Percentiles rank a stretch among this genome's conserved stretches.
Conservation (phyloP, 2,329 filamentous ascomycete genomes). For the Ambrosiella cleistominuta region DNA sequence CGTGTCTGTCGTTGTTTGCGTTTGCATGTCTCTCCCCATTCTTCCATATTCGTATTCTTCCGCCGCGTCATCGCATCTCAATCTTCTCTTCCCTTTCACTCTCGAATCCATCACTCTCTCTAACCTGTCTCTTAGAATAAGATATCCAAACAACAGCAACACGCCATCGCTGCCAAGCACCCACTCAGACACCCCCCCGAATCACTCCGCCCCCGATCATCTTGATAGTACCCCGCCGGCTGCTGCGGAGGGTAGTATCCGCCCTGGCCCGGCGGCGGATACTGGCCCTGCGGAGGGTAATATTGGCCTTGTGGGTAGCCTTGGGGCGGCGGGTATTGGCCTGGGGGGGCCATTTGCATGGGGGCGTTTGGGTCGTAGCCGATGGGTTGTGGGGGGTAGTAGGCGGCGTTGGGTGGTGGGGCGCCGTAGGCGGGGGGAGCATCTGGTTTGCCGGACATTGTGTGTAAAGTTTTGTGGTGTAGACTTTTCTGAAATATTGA, state of each 20-base stretch:
- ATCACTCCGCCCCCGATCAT: slow-evolving; percentile 16
- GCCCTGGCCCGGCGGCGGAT: slow-evolving; percentile 12
- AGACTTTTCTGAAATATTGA: background rate
- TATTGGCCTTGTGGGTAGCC: slow-evolving; percentile 18
- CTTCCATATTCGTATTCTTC: too few species aligned
- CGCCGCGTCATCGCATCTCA: background rate
- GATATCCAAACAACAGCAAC: slow-evolving; percentile 40
- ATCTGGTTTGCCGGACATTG: slow-evolving; percentile 7
- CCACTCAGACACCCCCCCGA: slow-evolving; percentile 25
- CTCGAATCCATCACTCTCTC: background rate
- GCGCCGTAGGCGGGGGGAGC: slow-evolving; percentile 32
- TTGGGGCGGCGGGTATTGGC: slow-evolving; percentile 17
- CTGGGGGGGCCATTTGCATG: slow-evolving; percentile 16
- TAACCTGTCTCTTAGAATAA: slow-evolving; percentile 27
- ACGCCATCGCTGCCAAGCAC: slow-evolving; percentile 33
- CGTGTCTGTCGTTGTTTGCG: too few species aligned
- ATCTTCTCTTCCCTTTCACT: background rate
- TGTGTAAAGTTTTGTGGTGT: background rate
- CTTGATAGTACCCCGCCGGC: slow-evolving; percentile 22
- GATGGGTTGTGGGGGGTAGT: slow-evolving; percentile 22
- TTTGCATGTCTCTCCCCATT: too few species aligned
- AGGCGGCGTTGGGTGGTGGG: slow-evolving; percentile 21
- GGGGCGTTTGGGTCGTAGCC: slow-evolving; percentile 13
- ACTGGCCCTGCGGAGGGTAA: slow-evolving; percentile 22
- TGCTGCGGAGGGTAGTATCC: slow-evolving; percentile 24